Evolutionary conservation across 768 basidiomycete genomes (phyloP).

Genomic region (Gelatoporia subvermispora): DNA sequence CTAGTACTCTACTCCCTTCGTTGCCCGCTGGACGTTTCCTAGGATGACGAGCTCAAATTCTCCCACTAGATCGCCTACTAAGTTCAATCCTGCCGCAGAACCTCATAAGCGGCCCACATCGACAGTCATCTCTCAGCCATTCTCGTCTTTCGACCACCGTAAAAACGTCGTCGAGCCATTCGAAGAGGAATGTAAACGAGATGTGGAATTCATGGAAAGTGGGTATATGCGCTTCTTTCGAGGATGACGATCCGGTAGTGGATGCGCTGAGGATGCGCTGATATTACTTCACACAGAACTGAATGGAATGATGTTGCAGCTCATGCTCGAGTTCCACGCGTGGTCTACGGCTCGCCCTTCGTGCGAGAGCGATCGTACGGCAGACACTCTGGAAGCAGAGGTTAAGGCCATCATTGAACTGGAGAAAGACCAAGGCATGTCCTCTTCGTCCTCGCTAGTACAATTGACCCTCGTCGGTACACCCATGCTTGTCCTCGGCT

Average conservation of each 20-base stretch:
- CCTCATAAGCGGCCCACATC: constrained; percentile 10
- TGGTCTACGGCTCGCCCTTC: constrained; percentile 32
- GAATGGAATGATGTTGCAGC: constrained; percentile 27
- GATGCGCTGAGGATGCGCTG: neutral
- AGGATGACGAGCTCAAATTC: too few species aligned
- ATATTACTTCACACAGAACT: constrained; percentile 20
- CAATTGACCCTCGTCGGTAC: constrained; percentile 21
- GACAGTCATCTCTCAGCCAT: constrained; percentile 21
- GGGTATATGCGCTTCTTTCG: constrained; percentile 18
- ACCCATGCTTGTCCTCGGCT: constrained; percentile 10
- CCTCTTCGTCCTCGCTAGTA: constrained; percentile 7
- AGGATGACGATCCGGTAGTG: neutral
- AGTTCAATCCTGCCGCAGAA: too few species aligned
- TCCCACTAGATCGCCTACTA: too few species aligned
- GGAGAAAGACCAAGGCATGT: constrained; percentile 35
- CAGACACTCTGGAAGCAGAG: constrained; percentile 24
- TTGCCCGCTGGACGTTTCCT: too few species aligned
- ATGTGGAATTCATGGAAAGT: constrained; percentile 32
- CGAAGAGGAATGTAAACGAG: constrained; percentile 29
- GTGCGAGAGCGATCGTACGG: constrained; percentile 25
- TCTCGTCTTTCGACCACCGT: constrained; percentile 27
- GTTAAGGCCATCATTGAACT: constrained; percentile 22
- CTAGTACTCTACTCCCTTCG: too few species aligned
- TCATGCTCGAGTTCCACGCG: constrained; percentile 31
- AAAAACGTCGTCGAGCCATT: constrained; percentile 28